Base-by-base conservation (phyloP, 345 rosid genomes). In the Dipteronia dyeriana region DNA sequence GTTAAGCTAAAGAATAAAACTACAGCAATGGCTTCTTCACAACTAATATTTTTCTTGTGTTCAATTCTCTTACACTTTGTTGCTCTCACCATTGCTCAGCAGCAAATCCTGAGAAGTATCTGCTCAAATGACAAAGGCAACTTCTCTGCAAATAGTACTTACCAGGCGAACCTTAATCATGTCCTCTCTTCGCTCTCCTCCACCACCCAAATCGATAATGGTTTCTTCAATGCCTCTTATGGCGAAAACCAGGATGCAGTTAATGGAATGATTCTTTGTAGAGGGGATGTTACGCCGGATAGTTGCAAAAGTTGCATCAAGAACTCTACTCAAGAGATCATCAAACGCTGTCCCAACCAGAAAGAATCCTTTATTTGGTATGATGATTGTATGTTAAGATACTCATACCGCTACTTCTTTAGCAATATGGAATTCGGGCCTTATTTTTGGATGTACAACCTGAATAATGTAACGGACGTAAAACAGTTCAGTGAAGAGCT, bases 381-480 rank as follows among this genome's bases (percentile, higher is more conserved):
- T 57, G 85, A 85, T 1, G 66, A 70, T 4, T 87, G 89, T 74
- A 83, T 81, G 86, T 64, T 87, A 41, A 74, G 87, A 49, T 84
- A 86, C 78, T 84, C 89, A 2, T 78, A 82, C 71, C 74, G 75
- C 25, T 72, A 63, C 53, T n/a, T 67, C 62, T 74, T 66, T 23
- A 79, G 86, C 38, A 66, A 26, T 5, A 71, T 66, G 83, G 87
- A 82, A 31, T 38, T 4, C 7, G 43, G n/a, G 14, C 79, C 79
- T 22, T 3, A 13, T 29, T 34, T 51, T 17, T 75, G 6, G 51
- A n/a, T 66, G 71, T 75, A 66, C 51, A 75, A 12, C n/a, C 0
- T 1, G 34, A n/a, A 53, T 0, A 75, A 66, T 17, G 71, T 22
- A 13, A 59, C 83, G 49, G n/a, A 14, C 7, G 19, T 54, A 0